Conservation (phyloP, 202 grass and related monocot species). For the Cymbopogon flexuosus region DNA sequence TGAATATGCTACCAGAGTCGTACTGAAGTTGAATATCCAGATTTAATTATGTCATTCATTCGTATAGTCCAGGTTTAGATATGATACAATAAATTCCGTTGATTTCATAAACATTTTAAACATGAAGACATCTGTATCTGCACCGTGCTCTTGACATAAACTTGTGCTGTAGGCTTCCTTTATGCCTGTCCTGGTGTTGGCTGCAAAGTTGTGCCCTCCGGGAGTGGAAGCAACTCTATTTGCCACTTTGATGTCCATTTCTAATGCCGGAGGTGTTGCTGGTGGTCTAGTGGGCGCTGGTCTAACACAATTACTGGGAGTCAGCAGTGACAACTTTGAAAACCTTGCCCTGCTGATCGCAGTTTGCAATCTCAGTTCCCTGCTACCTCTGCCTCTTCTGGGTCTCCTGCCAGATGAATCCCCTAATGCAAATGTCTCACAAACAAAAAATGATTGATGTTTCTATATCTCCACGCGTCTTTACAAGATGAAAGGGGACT, state of each 20-base stretch:
- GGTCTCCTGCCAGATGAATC: slow-evolving; percentile 64
- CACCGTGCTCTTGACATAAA: background rate
- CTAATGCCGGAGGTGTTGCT: slow-evolving; percentile 64
- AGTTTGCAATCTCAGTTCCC: slow-evolving; percentile 74
- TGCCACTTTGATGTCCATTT: slow-evolving; percentile 93
- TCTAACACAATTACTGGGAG: slow-evolving; percentile 68
- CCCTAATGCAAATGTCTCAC: slow-evolving; percentile 16
- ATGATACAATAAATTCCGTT: background rate
- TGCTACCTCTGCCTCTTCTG: slow-evolving; percentile 83
- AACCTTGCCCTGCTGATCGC: slow-evolving; percentile 60
- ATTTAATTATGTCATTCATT: background rate
- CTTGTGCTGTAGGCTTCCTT: slow-evolving; percentile 67
- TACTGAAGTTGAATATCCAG: background rate
- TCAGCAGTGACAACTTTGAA: slow-evolving; percentile 67
- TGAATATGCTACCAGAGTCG: background rate
- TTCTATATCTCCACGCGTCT: background rate
- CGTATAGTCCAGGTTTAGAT: background rate
- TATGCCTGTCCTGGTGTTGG: slow-evolving; percentile 91
- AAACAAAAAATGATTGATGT: slow-evolving; percentile 23
- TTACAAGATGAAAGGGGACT: background rate
- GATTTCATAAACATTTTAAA: background rate
- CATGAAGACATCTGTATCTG: background rate
- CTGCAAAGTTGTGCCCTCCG: slow-evolving; percentile 69
- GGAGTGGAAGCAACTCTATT: slow-evolving; percentile 91
- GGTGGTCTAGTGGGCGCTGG: slow-evolving; percentile 77